Percentiles rank a stretch among this genome's conserved stretches.
Conservation (phyloP, 257 asterid species). For the Fraxinus anomala region DNA sequence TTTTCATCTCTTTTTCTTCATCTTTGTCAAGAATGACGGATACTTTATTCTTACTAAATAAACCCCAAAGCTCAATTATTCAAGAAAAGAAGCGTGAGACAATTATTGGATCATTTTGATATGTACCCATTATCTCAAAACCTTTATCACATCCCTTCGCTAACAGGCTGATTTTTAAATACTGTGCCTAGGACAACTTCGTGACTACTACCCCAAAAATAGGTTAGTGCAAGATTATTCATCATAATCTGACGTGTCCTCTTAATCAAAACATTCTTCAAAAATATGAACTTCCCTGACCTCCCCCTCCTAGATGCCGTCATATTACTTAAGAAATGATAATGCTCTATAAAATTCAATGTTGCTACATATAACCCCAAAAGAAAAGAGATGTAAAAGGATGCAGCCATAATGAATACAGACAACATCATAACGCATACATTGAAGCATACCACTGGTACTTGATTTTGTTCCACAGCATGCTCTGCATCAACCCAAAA, state of each 20-base stretch:
- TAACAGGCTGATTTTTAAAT: not conserved
- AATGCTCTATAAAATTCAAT: slow-evolving; percentile 1
- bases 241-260: not conserved
- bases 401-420: slow-evolving; percentile 15
- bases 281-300: not conserved
- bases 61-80: not conserved
- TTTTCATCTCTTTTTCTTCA: too few relatives aligned
- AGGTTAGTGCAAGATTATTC: not conserved
- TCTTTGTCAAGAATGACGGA: not conserved
- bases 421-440: slow-evolving; percentile 18
- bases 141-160: not conserved
- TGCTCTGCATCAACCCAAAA: slow-evolving; percentile 47
- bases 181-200: not conserved
- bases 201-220: not conserved
- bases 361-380: not conserved
- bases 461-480: slow-evolving; percentile 43
- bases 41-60: not conserved
- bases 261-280: not conserved
- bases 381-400: slow-evolving; percentile 16
- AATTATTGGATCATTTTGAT: not conserved
- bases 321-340: not conserved
- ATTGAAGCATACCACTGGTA: slow-evolving; percentile 46
- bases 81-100: not conserved
- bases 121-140: not conserved
- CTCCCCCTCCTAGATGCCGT: not conserved